Conservation (phyloP, 345 rosid genomes). For the Geranium rotundifolium region DNA sequence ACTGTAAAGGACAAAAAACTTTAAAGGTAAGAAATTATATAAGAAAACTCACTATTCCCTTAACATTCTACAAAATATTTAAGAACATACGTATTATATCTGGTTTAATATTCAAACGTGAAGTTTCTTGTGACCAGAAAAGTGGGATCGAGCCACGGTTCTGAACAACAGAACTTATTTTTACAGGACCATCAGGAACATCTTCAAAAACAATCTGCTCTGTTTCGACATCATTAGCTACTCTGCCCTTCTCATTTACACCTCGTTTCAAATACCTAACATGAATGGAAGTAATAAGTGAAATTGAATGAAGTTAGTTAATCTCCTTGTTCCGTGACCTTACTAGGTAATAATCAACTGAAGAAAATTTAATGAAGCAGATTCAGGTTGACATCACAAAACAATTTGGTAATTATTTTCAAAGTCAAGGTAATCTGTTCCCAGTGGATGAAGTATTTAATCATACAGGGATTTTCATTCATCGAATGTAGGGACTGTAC, state of each 20-base stretch:
- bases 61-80: constrained; percentile 9
- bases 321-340: too few species aligned
- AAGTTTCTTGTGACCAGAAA: constrained; percentile 99
- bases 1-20: constrained; percentile 33
- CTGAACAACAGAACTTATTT: constrained; percentile 88
- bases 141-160: constrained; percentile 98
- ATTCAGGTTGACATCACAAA: too few species aligned
- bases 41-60: constrained; percentile 5
- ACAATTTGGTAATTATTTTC: too few species aligned
- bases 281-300: constrained; percentile 7
- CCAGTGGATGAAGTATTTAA: too few species aligned
- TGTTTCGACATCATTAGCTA: constrained; percentile 98
- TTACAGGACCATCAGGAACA: constrained; percentile 62
- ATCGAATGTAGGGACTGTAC: too few species aligned
- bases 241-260: constrained; percentile 86
- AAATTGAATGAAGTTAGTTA: not conserved
- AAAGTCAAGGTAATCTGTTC: too few species aligned
- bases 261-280: constrained; percentile 94
- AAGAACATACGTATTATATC: constrained; percentile 72
- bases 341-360: too few species aligned
- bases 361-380: too few species aligned
- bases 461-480: too few species aligned
- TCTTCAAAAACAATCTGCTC: constrained; percentile 91
- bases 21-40: not conserved
- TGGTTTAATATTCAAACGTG: constrained; percentile 85